Evolutionary conservation across 805 yeast species (phyloP).

Genomic region (Millerago galiae): DNA sequence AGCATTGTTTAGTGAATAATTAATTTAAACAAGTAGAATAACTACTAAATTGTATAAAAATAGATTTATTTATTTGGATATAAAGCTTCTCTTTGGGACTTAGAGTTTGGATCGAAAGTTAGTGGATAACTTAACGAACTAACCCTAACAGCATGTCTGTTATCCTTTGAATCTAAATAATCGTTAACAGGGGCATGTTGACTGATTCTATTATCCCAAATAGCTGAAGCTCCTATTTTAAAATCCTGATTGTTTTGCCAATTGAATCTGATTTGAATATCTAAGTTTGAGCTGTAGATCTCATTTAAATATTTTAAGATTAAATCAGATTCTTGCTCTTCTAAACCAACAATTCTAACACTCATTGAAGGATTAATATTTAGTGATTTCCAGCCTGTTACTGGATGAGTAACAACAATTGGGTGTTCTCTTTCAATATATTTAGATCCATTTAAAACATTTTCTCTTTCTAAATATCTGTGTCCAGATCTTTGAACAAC

Average conservation of each 20-base stretch:
- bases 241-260: constrained; percentile 36
- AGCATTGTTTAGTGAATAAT: too few species aligned
- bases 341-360: constrained; percentile 42
- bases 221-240: constrained; percentile 39
- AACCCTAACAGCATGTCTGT: constrained; percentile 41
- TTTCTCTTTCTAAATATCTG: constrained; percentile 31
- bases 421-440: constrained; percentile 50
- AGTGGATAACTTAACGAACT: constrained; percentile 42
- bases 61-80: background rate
- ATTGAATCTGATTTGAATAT: constrained; percentile 48
- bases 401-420: constrained; percentile 53
- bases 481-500: constrained; percentile 39
- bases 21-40: too few species aligned
- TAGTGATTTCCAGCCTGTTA: constrained; percentile 54
- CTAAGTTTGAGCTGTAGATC: constrained; percentile 42
- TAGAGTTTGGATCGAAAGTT: constrained; percentile 36
- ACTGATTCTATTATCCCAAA: constrained; percentile 56
- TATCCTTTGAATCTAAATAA: constrained; percentile 19
- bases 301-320: constrained; percentile 38
- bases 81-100: constrained; percentile 45
- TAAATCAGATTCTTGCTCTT: constrained; percentile 39
- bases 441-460: constrained; percentile 39
- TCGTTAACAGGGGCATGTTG: constrained; percentile 48
- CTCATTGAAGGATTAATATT: constrained; percentile 45
- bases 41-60: too few species aligned